Conservation (phyloP, 1,284 basidiomycete species). For the Rhodotorula sp. region DNA sequence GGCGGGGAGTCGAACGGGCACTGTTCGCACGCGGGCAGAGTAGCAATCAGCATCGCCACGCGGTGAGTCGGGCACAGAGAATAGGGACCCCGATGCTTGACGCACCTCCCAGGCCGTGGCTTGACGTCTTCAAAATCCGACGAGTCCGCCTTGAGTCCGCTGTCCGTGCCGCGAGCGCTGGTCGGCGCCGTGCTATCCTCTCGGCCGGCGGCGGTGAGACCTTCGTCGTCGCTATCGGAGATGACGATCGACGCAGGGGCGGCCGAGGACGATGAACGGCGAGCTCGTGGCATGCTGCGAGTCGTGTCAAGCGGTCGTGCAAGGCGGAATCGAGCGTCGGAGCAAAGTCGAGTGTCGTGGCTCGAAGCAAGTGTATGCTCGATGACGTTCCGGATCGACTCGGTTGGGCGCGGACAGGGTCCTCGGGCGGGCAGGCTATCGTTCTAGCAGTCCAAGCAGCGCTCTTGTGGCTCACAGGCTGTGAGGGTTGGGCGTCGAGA, state of each 20-base stretch:
- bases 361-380: not conserved
- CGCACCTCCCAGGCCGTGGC: not conserved
- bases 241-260: constrained; percentile 5
- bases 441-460: too few species aligned
- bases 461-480: too few species aligned
- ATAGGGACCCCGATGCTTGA: not conserved
- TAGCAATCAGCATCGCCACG: not conserved
- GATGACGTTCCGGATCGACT: not conserved
- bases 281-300: not conserved
- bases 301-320: not conserved
- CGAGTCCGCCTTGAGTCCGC: not conserved
- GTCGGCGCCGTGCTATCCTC: constrained; percentile 10
- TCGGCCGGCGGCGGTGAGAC: not conserved
- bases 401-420: too few species aligned
- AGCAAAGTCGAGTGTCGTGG: not conserved
- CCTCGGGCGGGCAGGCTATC: too few species aligned
- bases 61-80: not conserved
- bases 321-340: not conserved
- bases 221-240: constrained; percentile 3
- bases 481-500: too few species aligned
- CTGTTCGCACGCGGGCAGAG: not conserved
- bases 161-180: constrained; percentile 2
- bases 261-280: constrained; percentile 1
- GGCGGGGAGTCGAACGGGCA: constrained; percentile 12
- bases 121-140: not conserved